Base-by-base conservation (phyloP, 352 stramenopile genomes). In the Pythium aristosporum region DNA sequence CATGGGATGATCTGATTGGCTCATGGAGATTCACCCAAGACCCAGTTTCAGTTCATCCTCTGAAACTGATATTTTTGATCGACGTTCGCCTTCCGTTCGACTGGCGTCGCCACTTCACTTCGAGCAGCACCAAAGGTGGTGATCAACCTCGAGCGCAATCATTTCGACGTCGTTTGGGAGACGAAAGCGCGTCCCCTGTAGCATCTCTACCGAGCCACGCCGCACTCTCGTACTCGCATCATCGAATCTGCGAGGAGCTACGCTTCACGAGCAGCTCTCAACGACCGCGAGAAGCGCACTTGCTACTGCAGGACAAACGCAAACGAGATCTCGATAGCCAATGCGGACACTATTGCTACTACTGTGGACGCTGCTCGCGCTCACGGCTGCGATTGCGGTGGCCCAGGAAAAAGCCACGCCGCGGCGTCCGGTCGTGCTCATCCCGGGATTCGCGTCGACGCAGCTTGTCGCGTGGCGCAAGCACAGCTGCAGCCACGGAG, bases 371-470 rank as follows among this genome's bases (percentile, higher is more conserved):
- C 43, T 25, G 25, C 23, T 51, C 10, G 20, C 50, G 15, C 20
- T 47, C 2, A 43, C 41, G 11, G 8, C 36, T 9, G 5, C 44
- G 10, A n/a, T 12, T 6, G 42, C n/a, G 12, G 16, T 16, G 15
- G 9, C 11, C 2, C 15, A 65, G 41, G 65, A 72, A 23, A 30
- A 44, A 13, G 32, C 36, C 20, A 32, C 32, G 30, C 30, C 42
- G 11, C 82, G 78, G 62, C 76, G 81, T 3, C 85, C 85, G 0
- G 80, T 93, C 64, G 67, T 93, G 56, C 70, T 93, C 44, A 73
- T 93, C 30, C 85, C 85, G 25, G 85, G 85, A 61, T 93, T 91
- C 44, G 85, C 85, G 42, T 93, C 82, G 8, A 86, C 85, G 34
- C 85, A 93, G 61, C 72, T 93, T n/a, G 73, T 89, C 28, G 73